Base-by-base conservation (phyloP, 495 filamentous ascomycete species). In the Penicillium dipodomyicola region DNA sequence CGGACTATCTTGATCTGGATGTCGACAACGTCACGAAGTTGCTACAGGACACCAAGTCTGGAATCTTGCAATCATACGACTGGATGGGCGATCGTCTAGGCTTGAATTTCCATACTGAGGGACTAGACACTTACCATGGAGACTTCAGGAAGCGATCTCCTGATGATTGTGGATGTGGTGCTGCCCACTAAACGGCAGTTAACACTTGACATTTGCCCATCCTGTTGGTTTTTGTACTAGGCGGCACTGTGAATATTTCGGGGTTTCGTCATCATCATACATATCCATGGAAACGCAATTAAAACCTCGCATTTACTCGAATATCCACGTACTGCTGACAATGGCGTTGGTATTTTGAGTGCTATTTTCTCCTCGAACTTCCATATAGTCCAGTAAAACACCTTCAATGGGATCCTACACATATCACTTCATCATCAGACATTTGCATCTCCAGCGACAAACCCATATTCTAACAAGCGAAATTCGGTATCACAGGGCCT, bases 1-100 rank as follows among this genome's bases (percentile, higher is more conserved):
- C 82, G 17, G 76, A 84, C 11, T 98, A 93, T 64, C 80, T 98
- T 1, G 85, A 83, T 46, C 79, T 97, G 15, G 86, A 96, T 64
- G 79, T 96, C 1, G 81, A 87, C 0, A 74, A 76, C 20, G 82
- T 96, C 41, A 96, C 92, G 3, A 79, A 83, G 64, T 82, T 89
- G 68, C 77, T 97, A 40, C 79, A 76, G 41, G 73, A 87, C 52
- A 87, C 89, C 8, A 62, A 65, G 19, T 45, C 58, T 33, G 60
- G 57, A 25, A 6, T 41, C 41, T 23, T 49, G 10, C 54, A 64
- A 15, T 40, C 64, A 22, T 64, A 63, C 44, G 63, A 55, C 37
- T 82, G 79, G 79, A 64, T 81, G 69, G 79, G 79, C 2, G 62
- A 74, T 47, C 68, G 67, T 0, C 55, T 79, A 3, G 73, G 67